Percentiles rank a stretch among this genome's conserved stretches.
Evolutionary conservation across 1,284 basidiomycete genomes (phyloP).

Genomic region (Marasmius oreades): DNA sequence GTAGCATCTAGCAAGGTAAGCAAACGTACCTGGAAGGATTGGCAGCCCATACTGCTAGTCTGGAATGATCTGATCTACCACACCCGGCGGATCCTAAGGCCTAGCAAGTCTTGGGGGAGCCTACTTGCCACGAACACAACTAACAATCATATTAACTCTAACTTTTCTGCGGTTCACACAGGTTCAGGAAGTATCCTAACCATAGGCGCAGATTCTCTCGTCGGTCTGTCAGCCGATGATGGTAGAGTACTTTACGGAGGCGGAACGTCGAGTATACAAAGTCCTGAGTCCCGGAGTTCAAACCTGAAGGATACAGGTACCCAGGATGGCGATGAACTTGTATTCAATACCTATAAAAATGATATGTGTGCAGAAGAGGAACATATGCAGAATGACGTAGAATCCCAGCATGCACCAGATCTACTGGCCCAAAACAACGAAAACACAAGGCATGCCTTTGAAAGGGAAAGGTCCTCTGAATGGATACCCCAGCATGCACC

Average conservation of each 20-base stretch:
- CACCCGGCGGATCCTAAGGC: neutral
- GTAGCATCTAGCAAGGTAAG: neutral
- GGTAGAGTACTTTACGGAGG: neutral
- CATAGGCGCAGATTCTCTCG: neutral
- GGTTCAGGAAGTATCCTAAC: neutral
- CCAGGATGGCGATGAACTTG: neutral
- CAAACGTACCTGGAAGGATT: neutral
- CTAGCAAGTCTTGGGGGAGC: neutral
- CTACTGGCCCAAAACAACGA: no score
- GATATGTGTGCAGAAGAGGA: no score
- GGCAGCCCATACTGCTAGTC: neutral
- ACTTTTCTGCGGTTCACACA: neutral
- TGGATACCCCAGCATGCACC: no score
- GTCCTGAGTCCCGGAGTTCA: neutral
- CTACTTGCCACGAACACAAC: neutral
- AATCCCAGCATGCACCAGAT: no score
- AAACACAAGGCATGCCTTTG: no score
- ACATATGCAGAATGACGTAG: no score
- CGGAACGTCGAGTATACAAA: neutral
- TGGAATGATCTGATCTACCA: neutral
- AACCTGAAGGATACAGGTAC: neutral
- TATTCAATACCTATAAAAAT: no score
- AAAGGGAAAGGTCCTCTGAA: no score
- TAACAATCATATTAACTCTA: neutral
- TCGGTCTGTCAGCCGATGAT: neutral